Conservation (phyloP, 345 rosid species). For the Citrus sp. region DNA sequence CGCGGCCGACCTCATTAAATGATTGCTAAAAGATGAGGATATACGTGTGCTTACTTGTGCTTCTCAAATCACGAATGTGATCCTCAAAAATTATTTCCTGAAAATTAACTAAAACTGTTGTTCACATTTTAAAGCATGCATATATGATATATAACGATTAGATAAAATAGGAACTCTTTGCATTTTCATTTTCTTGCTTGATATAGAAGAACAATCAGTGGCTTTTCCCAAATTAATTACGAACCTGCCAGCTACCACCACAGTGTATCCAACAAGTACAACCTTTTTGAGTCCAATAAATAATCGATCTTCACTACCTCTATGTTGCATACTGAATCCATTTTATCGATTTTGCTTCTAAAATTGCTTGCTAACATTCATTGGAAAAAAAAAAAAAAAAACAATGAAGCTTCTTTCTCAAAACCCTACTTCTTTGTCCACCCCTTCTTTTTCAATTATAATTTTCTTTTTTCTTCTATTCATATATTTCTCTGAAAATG, state of each 20-base stretch:
- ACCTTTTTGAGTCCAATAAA: background rate
- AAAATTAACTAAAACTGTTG: background rate
- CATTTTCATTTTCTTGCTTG: background rate
- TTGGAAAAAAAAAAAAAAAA: background rate
- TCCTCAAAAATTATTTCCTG: background rate
- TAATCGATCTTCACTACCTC: background rate
- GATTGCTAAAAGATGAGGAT: background rate
- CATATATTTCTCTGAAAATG: background rate
- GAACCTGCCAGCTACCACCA: constrained; percentile 10
- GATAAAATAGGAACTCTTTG: background rate
- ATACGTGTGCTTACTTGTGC: background rate
- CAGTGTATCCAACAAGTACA: background rate
- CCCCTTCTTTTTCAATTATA: background rate
- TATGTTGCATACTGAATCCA: background rate
- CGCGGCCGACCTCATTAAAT: too few relatives aligned
- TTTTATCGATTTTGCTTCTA: background rate
- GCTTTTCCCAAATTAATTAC: background rate
- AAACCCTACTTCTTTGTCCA: background rate
- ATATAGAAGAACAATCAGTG: background rate
- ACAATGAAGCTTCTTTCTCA: background rate
- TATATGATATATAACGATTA: too few relatives aligned
- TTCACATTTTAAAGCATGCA: too few relatives aligned
- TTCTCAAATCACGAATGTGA: background rate
- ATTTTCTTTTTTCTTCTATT: background rate
- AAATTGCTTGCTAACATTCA: background rate